These are phyloP conservation scores for Amylocarpus encephaloides DNA, from an alignment of 2,329 filamentous ascomycete species.

Conservation along the genomic window DNA sequence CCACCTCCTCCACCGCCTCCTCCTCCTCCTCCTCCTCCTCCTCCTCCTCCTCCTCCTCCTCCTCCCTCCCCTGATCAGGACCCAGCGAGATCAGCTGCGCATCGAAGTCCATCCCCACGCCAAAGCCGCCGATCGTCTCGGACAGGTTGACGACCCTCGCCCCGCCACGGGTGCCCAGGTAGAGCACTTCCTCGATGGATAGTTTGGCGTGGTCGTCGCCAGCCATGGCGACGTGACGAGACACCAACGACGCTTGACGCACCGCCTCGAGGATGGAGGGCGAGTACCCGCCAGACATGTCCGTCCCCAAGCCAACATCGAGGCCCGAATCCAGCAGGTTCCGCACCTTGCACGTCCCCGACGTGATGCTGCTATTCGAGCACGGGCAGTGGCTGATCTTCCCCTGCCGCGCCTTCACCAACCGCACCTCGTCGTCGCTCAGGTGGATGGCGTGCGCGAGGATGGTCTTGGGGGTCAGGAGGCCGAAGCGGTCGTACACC, in stretches of 20 bases:
- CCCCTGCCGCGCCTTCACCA: slow-evolving; percentile 54
- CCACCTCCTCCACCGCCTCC: neutral
- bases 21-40: slow-evolving; percentile 31
- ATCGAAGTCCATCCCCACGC: slow-evolving; percentile 84
- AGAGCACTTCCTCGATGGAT: slow-evolving; percentile 79
- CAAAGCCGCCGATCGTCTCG: slow-evolving; percentile 70
- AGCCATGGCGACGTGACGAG: slow-evolving; percentile 60
- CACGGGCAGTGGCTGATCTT: slow-evolving; percentile 83
- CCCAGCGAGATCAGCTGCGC: slow-evolving; percentile 71
- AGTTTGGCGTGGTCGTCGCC: slow-evolving; percentile 52
- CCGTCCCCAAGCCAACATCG: slow-evolving; percentile 79
- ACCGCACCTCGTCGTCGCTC: slow-evolving; percentile 53
- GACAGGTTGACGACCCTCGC: slow-evolving; percentile 73
- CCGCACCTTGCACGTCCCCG: slow-evolving; percentile 70
- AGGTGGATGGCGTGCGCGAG: slow-evolving; percentile 83
- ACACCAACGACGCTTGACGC: slow-evolving; percentile 73
- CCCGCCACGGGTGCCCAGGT: slow-evolving; percentile 81
- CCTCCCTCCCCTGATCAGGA: slow-evolving; percentile 35
- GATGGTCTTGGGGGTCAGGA: slow-evolving; percentile 69
- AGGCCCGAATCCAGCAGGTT: slow-evolving; percentile 68
- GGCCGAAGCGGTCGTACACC: slow-evolving; percentile 68
- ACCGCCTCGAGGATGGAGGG: slow-evolving; percentile 77
- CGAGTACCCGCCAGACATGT: slow-evolving; percentile 83
- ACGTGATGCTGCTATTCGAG: slow-evolving; percentile 76
- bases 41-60: slow-evolving; percentile 23